Base-by-base conservation (phyloP, 2,329 filamentous ascomycete species). In the Clonostachys solani region DNA sequence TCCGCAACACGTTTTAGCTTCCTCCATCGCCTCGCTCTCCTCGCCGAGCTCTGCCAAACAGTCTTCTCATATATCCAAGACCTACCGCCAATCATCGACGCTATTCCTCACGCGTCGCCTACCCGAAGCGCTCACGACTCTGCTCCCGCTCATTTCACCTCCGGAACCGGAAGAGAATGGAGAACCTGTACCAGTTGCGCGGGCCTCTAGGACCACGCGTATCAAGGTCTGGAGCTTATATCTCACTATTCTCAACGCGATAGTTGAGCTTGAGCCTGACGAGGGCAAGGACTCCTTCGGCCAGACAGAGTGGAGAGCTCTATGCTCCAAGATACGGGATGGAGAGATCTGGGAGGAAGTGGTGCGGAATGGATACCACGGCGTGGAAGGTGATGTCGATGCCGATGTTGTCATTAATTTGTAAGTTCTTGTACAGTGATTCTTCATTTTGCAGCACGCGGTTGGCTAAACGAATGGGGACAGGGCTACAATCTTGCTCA, bases 151-250 rank as follows among this genome's bases (percentile, higher is more conserved):
- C 51, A 87, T 99, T 60, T 84, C 80, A 2, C 77, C 84, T 8
- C 62, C 71, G 52, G 69, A 44, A 16, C 40, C 47, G 71, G 48
- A 69, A 17, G 71, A 76, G 43, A 65, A 73, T 64, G 67, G 70
- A 33, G 77, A 83, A 48, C 73, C 80, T 29, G 86, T 90, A 29
- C 89, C 91, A 5, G 83, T 96, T 46, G 86, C 89, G 46, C 81
- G 78, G 52, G 90, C 90, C 46, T 92, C 88, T 40, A 83, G 87
- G 54, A 87, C 85, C 33, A 94, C 89, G 48, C 78, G 92, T 54
- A 87, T 96, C 65, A 99, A 97, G 68, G 87, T 97, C 53, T 99
- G 94, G 94, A 96, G 91, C 66, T 78, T 99, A 59, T 99, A 97
- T 64, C 79, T 97, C 54, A 96, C 92, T 16, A 86, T 96, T 44